A percentile compares a stretch with the other conserved stretches of the same genome.
Evolutionary conservation across 768 basidiomycete genomes (phyloP).

Genomic region (Boletellus emodensis): DNA sequence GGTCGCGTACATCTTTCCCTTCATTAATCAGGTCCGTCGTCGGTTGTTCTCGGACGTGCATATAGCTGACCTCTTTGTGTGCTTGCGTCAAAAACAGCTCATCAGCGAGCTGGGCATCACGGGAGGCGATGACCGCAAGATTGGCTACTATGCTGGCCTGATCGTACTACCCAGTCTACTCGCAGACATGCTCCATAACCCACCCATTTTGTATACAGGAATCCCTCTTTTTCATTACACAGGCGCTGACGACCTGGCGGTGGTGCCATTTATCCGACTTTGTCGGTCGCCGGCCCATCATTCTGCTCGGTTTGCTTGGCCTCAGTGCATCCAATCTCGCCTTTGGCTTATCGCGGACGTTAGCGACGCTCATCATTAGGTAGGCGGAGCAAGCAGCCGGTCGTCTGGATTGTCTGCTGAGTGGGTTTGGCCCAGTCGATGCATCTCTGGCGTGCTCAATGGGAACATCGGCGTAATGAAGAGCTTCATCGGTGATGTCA

Average conservation of each 20-base stretch:
- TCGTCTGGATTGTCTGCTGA: background rate
- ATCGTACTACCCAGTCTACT: conserved; percentile 31
- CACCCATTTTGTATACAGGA: conserved; percentile 35
- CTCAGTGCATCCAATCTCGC: conserved; percentile 48
- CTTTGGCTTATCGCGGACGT: conserved; percentile 60
- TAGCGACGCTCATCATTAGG: conserved; percentile 54
- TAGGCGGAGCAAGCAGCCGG: conserved; percentile 4
- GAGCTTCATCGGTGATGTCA: conserved; percentile 62
- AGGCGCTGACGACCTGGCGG: conserved; percentile 54
- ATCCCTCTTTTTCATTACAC: conserved; percentile 57
- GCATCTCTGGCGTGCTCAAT: conserved; percentile 35
- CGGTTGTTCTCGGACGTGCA: background rate
- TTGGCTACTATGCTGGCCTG: conserved; percentile 66
- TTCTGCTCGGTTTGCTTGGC: conserved; percentile 54
- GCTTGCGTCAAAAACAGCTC: conserved; percentile 35
- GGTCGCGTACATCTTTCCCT: conserved; percentile 56
- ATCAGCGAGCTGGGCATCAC: conserved; percentile 59
- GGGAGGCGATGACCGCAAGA: conserved; percentile 59
- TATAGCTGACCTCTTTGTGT: background rate
- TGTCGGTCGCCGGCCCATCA: conserved; percentile 58
- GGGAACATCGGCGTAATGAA: conserved; percentile 59
- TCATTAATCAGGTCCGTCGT: conserved; percentile 50
- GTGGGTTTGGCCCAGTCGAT: conserved; percentile 23
- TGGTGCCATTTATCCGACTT: conserved; percentile 63
- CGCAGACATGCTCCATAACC: background rate